Evolutionary conservation across 2,329 filamentous ascomycete genomes (phyloP).

Genomic region (Exophiala bonariae): DNA sequence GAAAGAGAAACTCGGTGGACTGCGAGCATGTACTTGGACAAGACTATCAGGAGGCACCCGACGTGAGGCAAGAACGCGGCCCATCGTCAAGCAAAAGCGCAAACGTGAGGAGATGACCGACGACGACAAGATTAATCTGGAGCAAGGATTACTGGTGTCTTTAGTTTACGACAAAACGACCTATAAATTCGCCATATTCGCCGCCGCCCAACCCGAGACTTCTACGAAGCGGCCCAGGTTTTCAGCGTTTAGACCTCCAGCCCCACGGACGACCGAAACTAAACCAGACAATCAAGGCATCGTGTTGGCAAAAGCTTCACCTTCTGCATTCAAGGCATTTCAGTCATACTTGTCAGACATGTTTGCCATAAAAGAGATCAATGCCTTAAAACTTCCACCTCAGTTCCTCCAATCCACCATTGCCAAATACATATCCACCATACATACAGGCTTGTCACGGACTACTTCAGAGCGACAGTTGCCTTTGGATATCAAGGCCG

Average conservation of each 20-base stretch:
- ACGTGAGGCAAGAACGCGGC: background rate
- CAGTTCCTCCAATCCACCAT: constrained; percentile 15
- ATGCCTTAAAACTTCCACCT: constrained; percentile 16
- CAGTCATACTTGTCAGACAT: constrained; percentile 12
- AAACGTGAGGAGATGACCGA: background rate
- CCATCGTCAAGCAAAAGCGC: background rate
- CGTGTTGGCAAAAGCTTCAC: constrained; percentile 18
- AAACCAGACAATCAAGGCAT: constrained; percentile 6
- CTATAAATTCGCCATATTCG: constrained; percentile 21
- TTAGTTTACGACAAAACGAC: constrained; percentile 22
- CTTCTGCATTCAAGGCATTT: constrained; percentile 11
- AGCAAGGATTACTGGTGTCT: constrained; percentile 11
- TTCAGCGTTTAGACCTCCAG: background rate
- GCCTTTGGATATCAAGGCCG: background rate
- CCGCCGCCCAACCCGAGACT: background rate
- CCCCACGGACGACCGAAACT: background rate
- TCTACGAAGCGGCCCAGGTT: constrained; percentile 9
- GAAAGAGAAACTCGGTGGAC: constrained; percentile 16
- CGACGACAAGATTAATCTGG: background rate
- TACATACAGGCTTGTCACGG: constrained; percentile 2
- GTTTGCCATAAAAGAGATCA: constrained; percentile 15
- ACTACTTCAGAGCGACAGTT: background rate
- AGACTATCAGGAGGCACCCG: background rate
- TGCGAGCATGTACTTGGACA: constrained; percentile 19
- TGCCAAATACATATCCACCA: constrained; percentile 10